Evolutionary conservation across 352 stramenopile genomes (phyloP).

Genomic region (Peronospora farinosa): DNA sequence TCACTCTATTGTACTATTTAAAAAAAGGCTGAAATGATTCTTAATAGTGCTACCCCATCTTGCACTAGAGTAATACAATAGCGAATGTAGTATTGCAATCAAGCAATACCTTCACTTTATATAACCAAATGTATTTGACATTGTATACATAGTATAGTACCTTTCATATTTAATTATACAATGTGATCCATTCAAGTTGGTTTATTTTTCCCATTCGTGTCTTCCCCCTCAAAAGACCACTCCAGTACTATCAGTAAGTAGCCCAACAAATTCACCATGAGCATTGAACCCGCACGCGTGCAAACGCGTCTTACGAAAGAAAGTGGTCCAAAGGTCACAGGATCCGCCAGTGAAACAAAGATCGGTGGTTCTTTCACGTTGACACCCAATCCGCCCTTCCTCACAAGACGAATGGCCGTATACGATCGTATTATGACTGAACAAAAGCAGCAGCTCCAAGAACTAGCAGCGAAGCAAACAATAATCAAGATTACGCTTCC

Average conservation of each 20-base stretch:
- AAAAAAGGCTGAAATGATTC: too few species aligned
- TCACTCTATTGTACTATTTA: neutral
- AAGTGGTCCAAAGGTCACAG: slow-evolving; percentile 61
- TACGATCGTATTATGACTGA: slow-evolving; percentile 82
- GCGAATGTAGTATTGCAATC: too few species aligned
- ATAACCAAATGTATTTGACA: too few species aligned
- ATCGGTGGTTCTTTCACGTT: slow-evolving; percentile 81
- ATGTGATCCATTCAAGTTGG: slow-evolving; percentile 12
- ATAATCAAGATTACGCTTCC: slow-evolving; percentile 96
- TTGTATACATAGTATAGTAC: too few species aligned
- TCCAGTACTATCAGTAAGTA: neutral
- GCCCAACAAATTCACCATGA: slow-evolving; percentile 18
- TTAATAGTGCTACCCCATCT: too few species aligned
- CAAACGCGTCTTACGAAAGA: slow-evolving; percentile 77
- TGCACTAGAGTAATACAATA: too few species aligned
- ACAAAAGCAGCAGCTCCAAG: slow-evolving; percentile 63
- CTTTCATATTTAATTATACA: too few species aligned
- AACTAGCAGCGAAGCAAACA: slow-evolving; percentile 76
- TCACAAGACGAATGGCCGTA: slow-evolving; percentile 67
- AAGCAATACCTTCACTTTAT: too few species aligned
- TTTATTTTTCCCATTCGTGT: slow-evolving; percentile 16
- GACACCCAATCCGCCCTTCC: slow-evolving; percentile 78
- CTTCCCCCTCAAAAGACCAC: too few species aligned
- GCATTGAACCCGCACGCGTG: slow-evolving; percentile 40
- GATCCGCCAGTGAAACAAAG: slow-evolving; percentile 41